These are phyloP conservation scores for Balansia obtecta DNA, from an alignment of 2,329 filamentous ascomycete species.

Conservation along the genomic window DNA sequence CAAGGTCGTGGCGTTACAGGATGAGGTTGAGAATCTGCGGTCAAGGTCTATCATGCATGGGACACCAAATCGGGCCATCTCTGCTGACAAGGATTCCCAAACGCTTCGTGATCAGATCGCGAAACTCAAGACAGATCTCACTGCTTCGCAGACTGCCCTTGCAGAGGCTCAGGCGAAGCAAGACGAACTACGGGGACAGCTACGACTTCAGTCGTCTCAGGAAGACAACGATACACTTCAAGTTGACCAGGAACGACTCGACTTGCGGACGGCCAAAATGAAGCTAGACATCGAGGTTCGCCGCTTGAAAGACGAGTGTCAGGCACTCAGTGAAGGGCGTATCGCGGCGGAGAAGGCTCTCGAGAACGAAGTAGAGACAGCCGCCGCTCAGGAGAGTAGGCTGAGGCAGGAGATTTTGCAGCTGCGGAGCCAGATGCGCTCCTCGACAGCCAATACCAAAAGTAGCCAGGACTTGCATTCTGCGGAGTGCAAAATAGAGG, in stretches of 20 bases:
- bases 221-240: slow-evolving; percentile 47
- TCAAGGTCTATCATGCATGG: slow-evolving; percentile 6
- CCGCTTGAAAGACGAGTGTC: slow-evolving; percentile 52
- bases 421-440: slow-evolving; percentile 33
- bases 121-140: slow-evolving; percentile 46
- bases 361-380: slow-evolving; percentile 53
- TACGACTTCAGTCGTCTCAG: slow-evolving; percentile 41
- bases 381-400: slow-evolving; percentile 52
- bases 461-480: slow-evolving; percentile 43
- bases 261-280: slow-evolving; percentile 53
- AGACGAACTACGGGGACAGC: slow-evolving; percentile 51
- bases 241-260: slow-evolving; percentile 55
- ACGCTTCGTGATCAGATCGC: slow-evolving; percentile 50
- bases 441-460: slow-evolving; percentile 30
- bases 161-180: slow-evolving; percentile 51
- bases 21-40: slow-evolving; percentile 66
- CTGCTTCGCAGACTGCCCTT: slow-evolving; percentile 41
- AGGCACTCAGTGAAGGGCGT: slow-evolving; percentile 41
- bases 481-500: slow-evolving; percentile 49
- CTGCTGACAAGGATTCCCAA: slow-evolving; percentile 47
- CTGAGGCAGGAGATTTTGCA: slow-evolving; percentile 41
- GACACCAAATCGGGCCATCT: slow-evolving; percentile 33
- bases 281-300: slow-evolving; percentile 57
- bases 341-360: slow-evolving; percentile 49
- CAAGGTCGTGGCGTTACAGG: slow-evolving; percentile 56